Percentiles rank a stretch among this genome's conserved stretches.
Conservation (phyloP, 2,329 filamentous ascomycete genomes). For the Lachnellula hyalina region DNA sequence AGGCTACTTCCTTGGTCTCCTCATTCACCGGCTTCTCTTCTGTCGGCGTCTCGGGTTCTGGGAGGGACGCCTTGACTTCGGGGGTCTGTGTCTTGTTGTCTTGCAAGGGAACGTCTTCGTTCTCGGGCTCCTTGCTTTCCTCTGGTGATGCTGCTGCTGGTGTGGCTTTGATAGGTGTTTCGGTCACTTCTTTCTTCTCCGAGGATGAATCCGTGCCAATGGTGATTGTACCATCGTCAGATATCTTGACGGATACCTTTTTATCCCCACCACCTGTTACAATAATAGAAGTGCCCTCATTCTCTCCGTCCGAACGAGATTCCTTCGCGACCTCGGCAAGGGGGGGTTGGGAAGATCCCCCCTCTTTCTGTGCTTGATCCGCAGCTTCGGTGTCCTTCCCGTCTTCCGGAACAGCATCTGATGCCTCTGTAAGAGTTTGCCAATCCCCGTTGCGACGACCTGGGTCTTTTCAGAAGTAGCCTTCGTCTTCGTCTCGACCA, state of each 20-base stretch:
- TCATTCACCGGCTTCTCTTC: not conserved
- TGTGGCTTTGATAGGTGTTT: not conserved
- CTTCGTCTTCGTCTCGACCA: constrained; percentile 1
- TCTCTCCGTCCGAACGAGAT: not conserved
- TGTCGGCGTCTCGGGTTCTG: not conserved
- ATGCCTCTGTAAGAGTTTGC: not conserved
- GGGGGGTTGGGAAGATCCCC: not conserved
- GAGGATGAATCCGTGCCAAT: not conserved
- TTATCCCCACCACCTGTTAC: not conserved
- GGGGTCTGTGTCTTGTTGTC: not conserved
- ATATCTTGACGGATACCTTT: constrained; percentile 3
- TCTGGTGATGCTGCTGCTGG: not conserved
- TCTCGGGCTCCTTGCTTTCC: not conserved
- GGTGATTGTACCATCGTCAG: constrained; percentile 8
- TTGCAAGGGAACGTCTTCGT: not conserved
- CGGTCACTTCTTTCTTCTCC: not conserved
- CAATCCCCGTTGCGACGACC: not conserved
- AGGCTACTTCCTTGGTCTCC: not conserved
- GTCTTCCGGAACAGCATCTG: too few species aligned
- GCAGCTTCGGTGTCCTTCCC: too few species aligned
- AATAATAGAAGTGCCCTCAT: not conserved
- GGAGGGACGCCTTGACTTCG: not conserved
- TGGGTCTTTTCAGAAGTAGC: not conserved
- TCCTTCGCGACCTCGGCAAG: not conserved
- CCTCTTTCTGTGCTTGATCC: too few species aligned